A percentile compares a stretch with the other conserved stretches of the same genome.
phyloP scores from a whole-genome alignment of 2,329 filamentous ascomycete genomes.

The Penicillium sp. region DNA sequence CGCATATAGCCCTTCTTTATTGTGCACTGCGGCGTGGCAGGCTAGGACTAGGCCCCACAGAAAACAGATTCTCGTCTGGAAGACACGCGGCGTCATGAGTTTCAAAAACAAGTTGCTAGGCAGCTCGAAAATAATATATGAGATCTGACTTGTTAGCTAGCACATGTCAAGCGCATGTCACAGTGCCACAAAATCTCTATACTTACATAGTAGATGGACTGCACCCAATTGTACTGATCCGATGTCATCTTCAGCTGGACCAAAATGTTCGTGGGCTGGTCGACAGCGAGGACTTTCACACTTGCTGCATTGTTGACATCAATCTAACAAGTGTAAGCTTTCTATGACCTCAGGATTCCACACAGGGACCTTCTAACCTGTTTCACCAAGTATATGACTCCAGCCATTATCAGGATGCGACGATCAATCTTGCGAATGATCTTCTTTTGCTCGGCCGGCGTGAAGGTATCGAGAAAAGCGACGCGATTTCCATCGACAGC shows the following conservation, averaged over 20 bases:
- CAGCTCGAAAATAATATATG: conserved; percentile 12
- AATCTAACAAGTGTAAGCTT: not conserved
- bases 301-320: not conserved
- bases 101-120: conserved; percentile 14
- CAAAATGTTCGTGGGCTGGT: not conserved
- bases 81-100: conserved; percentile 9
- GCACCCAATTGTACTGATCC: not conserved
- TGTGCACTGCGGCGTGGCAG: conserved; percentile 14
- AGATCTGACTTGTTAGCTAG: not conserved
- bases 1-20: conserved; percentile 11
- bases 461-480: not conserved
- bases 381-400: not conserved
- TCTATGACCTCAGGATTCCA: not conserved
- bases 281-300: not conserved
- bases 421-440: not conserved
- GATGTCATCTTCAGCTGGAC: not conserved
- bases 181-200: not conserved
- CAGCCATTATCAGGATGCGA: not conserved
- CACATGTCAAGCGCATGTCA: not conserved
- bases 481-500: not conserved
- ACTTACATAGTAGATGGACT: not conserved
- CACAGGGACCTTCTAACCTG: not conserved
- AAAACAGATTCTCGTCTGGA: conserved; percentile 12
- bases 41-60: conserved; percentile 10
- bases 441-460: not conserved